Conservation (phyloP, 345 rosid species). For the Litchi chinensis region DNA sequence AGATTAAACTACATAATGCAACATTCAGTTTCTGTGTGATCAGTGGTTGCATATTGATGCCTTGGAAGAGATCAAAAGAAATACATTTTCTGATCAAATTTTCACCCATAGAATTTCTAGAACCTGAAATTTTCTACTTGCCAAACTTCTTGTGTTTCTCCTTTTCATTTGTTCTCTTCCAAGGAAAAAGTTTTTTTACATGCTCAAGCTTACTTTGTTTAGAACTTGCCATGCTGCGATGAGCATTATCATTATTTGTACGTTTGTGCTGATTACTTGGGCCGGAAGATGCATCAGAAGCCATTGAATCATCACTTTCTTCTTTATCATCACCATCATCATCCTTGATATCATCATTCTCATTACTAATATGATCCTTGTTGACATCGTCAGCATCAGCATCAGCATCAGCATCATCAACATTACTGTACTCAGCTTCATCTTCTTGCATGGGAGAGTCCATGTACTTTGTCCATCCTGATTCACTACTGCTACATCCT, state of each 20-base stretch:
- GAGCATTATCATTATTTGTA: constrained; percentile 19
- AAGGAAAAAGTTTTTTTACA: constrained; percentile 29
- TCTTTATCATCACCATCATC: constrained; percentile 33
- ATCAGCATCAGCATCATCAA: constrained; percentile 29
- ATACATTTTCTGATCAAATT: background rate
- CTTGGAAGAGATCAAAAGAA: background rate
- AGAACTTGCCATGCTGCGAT: constrained; percentile 7
- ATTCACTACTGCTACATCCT: constrained; percentile 83
- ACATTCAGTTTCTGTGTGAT: constrained; percentile 5
- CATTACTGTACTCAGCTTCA: constrained; percentile 31
- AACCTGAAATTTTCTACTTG: background rate
- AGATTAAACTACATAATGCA: background rate
- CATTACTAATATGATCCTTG: background rate
- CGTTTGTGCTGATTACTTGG: constrained; percentile 37
- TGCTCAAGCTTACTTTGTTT: constrained; percentile 31
- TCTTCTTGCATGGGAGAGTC: constrained; percentile 61
- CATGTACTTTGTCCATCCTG: constrained; percentile 80
- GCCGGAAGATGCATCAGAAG: constrained; percentile 78
- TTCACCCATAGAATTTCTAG: background rate
- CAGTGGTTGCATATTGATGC: background rate
- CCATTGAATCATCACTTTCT: constrained; percentile 81
- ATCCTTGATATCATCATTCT: constrained; percentile 11
- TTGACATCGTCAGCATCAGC: background rate
- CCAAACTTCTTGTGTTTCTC: constrained; percentile 14
- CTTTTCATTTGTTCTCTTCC: constrained; percentile 33